Base-by-base conservation (phyloP, 1,284 basidiomycete genomes). In the Cryptococcus sp. region DNA sequence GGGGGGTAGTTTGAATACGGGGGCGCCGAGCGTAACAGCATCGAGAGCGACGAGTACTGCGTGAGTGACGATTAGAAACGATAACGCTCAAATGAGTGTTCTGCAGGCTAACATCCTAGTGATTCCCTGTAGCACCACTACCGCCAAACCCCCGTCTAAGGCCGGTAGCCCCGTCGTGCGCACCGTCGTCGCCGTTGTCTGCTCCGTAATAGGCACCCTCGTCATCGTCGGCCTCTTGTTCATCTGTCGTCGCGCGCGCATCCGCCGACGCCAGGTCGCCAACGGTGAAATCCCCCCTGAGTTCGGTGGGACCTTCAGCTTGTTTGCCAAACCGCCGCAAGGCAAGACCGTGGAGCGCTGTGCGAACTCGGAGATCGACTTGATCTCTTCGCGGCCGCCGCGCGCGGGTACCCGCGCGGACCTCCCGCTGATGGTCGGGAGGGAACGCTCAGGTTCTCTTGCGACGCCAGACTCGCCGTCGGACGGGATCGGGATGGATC, bases 131-230 rank as follows among this genome's bases (percentile, higher is more conserved):
- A 51, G 49, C 24, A 45, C 51, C 16, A 18, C 36, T 20, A 40
- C 28, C 5, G 40, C 36, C 23, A 18, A 21, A 40, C 24, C 11
- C 24, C 7, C 28, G 28, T 5, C 28, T 33, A 9, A 9, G 5
- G 28, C 5, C 28, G 28, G 28, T 4, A 53, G 36, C 33, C 36
- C 52, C 9, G 35, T 88, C 87, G 3, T 78, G 81, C 65, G 57
- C 18, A 67, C 64, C 2, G 53, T 89, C 85, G 33, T 87, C 84
- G 64, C 70, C 15, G 65, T 65, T 83, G 57, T 85, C 83, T 59
- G 88, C 84, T 66, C 69, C 36, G 57, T 71, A 49, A 24, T 73
- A 42, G 65, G 63, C 36, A 69, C 72, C 16, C 59, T 77, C 54
- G 36, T 72, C 52, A 44, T 78, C 64, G 62, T 76, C 57, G 55